Conservation (phyloP, 169 alveolate genomes). For the Plasmodium coatneyi region DNA sequence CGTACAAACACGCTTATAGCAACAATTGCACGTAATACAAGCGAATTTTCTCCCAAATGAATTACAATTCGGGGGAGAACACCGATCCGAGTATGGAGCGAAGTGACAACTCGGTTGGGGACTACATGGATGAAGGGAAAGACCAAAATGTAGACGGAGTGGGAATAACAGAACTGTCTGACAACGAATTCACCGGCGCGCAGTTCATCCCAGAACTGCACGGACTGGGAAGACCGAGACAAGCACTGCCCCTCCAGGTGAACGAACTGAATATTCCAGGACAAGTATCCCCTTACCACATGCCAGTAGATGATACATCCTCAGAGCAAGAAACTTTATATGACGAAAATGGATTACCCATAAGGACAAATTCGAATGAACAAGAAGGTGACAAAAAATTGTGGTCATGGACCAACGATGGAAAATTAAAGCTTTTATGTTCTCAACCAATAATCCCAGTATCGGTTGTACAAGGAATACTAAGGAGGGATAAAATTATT, state of each 20-base stretch:
- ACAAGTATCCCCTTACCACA: constrained; percentile 70
- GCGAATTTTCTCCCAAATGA: constrained; percentile 13
- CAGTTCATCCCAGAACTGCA: constrained; percentile 57
- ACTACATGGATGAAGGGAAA: neutral
- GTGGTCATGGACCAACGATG: constrained; percentile 85
- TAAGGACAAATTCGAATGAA: constrained; percentile 4
- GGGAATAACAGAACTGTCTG: neutral
- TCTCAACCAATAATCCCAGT: constrained; percentile 88
- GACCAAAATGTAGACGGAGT: neutral
- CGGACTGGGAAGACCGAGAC: constrained; percentile 55
- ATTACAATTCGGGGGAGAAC: constrained; percentile 20
- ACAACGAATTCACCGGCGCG: neutral
- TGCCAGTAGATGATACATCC: constrained; percentile 7
- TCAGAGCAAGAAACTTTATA: constrained; percentile 28
- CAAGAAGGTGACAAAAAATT: constrained; percentile 76
- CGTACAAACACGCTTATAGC: neutral
- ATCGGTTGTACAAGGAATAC: constrained; percentile 88
- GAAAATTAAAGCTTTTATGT: constrained; percentile 80
- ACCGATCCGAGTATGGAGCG: constrained; percentile 11
- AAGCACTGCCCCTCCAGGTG: constrained; percentile 16
- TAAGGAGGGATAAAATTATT: constrained; percentile 88
- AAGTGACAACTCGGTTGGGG: neutral
- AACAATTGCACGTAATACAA: neutral
- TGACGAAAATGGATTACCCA: constrained; percentile 62
- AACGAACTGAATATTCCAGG: constrained; percentile 53